These are phyloP conservation scores for Termitomyces sp. DNA, from an alignment of 768 basidiomycete genomes.

Conservation along the genomic window DNA sequence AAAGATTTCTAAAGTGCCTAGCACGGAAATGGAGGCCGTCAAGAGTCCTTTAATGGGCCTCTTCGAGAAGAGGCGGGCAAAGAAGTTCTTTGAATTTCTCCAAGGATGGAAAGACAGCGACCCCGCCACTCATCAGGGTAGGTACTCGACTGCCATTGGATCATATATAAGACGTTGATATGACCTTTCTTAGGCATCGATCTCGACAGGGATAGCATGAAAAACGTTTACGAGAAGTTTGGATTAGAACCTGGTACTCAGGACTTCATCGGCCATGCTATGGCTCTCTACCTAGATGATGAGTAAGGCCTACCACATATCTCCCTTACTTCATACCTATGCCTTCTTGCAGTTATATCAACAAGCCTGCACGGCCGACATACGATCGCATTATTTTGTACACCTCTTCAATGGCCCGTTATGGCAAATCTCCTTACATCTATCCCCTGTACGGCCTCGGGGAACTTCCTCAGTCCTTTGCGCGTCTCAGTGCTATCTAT, in stretches of 20 bases:
- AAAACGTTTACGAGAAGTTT: slow-evolving; percentile 92
- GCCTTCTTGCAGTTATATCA: slow-evolving; percentile 67
- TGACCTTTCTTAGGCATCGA: slow-evolving; percentile 55
- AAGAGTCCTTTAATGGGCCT: slow-evolving; percentile 96
- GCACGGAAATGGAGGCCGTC: slow-evolving; percentile 96
- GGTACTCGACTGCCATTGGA: neutral
- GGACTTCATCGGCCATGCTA: slow-evolving; percentile 98
- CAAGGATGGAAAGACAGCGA: slow-evolving; percentile 95
- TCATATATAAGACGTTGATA: neutral
- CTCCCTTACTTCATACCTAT: neutral
- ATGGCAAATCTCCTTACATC: slow-evolving; percentile 99
- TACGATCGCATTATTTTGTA: slow-evolving; percentile 97
- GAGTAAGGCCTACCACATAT: slow-evolving; percentile 53
- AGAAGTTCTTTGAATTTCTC: slow-evolving; percentile 97
- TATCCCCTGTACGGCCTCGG: slow-evolving; percentile 99
- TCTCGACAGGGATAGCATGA: slow-evolving; percentile 90
- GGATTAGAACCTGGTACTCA: slow-evolving; percentile 96
- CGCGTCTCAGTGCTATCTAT: slow-evolving; percentile 96
- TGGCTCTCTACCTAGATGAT: slow-evolving; percentile 97
- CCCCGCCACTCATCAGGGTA: slow-evolving; percentile 94
- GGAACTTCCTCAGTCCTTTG: slow-evolving; percentile 98
- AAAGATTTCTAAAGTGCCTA: slow-evolving; percentile 94
- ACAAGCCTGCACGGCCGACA: slow-evolving; percentile 81
- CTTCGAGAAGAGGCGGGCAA: slow-evolving; percentile 96
- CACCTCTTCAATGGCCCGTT: slow-evolving; percentile 97